Conservation (phyloP, 2,329 filamentous ascomycete genomes). For the Fusarium mexicanum region DNA sequence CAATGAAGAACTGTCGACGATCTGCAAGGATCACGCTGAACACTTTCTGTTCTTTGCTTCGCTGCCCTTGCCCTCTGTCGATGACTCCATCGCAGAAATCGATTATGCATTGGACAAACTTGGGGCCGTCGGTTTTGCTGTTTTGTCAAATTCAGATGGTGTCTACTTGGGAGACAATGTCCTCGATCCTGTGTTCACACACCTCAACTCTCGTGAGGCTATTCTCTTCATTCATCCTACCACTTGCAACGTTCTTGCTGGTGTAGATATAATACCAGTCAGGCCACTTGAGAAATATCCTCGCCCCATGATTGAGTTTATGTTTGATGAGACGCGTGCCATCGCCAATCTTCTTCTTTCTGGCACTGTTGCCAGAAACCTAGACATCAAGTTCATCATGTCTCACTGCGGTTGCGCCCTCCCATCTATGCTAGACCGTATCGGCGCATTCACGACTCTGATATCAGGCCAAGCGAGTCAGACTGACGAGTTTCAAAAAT, state of each 20-base stretch:
- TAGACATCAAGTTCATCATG: conserved; percentile 2
- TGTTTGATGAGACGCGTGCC: conserved; percentile 6
- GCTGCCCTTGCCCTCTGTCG: not conserved
- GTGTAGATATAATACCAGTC: not conserved
- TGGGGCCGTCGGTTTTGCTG: not conserved
- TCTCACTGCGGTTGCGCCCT: conserved; percentile 4
- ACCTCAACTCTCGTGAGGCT: not conserved
- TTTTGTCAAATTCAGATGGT: not conserved
- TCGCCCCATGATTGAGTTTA: conserved; percentile 3
- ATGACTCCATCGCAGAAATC: not conserved
- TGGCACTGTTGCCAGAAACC: not conserved
- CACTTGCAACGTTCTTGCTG: not conserved
- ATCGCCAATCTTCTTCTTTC: not conserved
- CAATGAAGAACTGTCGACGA: not conserved
- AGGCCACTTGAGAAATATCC: not conserved
- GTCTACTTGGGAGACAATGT: not conserved
- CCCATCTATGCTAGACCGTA: not conserved
- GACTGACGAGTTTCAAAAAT: not conserved
- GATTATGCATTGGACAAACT: not conserved
- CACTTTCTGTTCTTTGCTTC: conserved; percentile 3
- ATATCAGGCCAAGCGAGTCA: not conserved
- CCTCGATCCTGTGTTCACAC: not conserved
- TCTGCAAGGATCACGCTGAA: not conserved
- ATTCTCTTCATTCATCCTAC: conserved; percentile 6
- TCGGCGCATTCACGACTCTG: not conserved